Conservation (phyloP, 768 basidiomycete species). For the Suillus tomentosus region DNA sequence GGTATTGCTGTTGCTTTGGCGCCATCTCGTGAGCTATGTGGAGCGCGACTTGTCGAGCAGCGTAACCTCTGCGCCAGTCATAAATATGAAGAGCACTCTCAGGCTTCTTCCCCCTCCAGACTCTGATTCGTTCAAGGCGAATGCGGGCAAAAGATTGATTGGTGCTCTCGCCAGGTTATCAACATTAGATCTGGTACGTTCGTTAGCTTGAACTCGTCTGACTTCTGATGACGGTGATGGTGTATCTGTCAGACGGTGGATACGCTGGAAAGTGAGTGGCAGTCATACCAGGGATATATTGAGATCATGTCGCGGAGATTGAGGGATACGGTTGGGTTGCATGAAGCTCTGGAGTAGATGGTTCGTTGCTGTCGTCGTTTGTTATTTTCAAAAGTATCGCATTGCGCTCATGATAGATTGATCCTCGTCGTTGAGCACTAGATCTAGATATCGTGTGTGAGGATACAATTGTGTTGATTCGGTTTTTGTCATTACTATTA, state of each 20-base stretch:
- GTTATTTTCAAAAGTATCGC: constrained; percentile 10
- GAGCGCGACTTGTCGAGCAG: constrained; percentile 29
- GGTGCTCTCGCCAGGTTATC: constrained; percentile 58
- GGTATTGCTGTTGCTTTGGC: constrained; percentile 77
- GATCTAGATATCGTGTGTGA: constrained; percentile 13
- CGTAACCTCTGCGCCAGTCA: constrained; percentile 13
- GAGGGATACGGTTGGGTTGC: constrained; percentile 62
- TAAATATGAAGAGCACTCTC: constrained; percentile 49
- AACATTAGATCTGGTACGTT: constrained; percentile 50
- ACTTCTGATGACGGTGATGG: constrained; percentile 20
- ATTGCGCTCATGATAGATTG: background rate
- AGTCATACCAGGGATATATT: constrained; percentile 68
- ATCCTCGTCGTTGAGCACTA: background rate
- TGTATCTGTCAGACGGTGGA: constrained; percentile 41
- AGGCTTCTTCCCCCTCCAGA: constrained; percentile 60
- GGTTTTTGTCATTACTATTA: constrained; percentile 13
- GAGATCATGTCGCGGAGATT: constrained; percentile 75
- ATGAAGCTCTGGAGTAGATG: constrained; percentile 36
- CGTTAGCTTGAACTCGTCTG: constrained; percentile 18
- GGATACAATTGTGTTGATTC: background rate
- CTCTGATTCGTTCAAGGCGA: constrained; percentile 56
- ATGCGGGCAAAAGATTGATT: constrained; percentile 55
- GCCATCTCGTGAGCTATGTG: constrained; percentile 72
- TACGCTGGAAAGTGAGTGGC: constrained; percentile 53
- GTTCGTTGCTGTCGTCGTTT: background rate